phyloP scores from a whole-genome alignment of 2,329 filamentous ascomycete genomes.

The Sphaerulina vaccinii region DNA sequence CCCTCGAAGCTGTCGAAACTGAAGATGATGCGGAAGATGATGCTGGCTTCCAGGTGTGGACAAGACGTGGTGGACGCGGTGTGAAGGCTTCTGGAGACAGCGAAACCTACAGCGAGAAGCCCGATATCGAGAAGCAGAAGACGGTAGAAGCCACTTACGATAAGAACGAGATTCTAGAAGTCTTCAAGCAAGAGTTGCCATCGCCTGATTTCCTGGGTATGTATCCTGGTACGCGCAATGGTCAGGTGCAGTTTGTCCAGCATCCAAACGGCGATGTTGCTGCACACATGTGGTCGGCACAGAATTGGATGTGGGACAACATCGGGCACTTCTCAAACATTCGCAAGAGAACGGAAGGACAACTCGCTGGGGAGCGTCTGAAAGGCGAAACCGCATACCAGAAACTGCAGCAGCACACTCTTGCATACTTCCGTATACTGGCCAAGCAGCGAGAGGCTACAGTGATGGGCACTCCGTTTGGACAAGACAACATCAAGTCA shows the following conservation, averaged over 20 bases:
- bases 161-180: constrained; percentile 36
- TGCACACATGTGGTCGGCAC: constrained; percentile 48
- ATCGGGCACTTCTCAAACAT: constrained; percentile 46
- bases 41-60: constrained; percentile 35
- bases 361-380: constrained; percentile 43
- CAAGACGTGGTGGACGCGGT: constrained; percentile 26
- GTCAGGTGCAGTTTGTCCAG: constrained; percentile 47
- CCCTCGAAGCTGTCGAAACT: constrained; percentile 17
- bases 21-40: constrained; percentile 23
- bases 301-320: constrained; percentile 45
- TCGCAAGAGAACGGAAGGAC: constrained; percentile 45
- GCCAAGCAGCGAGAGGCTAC: constrained; percentile 42
- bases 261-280: constrained; percentile 50
- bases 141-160: constrained; percentile 35
- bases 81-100: background rate
- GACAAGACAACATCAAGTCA: constrained; percentile 34
- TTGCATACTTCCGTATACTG: constrained; percentile 45
- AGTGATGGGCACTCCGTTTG: constrained; percentile 33
- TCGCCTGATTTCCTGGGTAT: constrained; percentile 41
- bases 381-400: constrained; percentile 38
- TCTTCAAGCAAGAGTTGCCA: constrained; percentile 46
- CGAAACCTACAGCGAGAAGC: constrained; percentile 31
- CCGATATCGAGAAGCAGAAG: constrained; percentile 29
- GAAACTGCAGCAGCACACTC: constrained; percentile 38
- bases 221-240: constrained; percentile 38